These are phyloP conservation scores for Termitomyces sp. DNA, from an alignment of 768 basidiomycete genomes.

Conservation along the genomic window DNA sequence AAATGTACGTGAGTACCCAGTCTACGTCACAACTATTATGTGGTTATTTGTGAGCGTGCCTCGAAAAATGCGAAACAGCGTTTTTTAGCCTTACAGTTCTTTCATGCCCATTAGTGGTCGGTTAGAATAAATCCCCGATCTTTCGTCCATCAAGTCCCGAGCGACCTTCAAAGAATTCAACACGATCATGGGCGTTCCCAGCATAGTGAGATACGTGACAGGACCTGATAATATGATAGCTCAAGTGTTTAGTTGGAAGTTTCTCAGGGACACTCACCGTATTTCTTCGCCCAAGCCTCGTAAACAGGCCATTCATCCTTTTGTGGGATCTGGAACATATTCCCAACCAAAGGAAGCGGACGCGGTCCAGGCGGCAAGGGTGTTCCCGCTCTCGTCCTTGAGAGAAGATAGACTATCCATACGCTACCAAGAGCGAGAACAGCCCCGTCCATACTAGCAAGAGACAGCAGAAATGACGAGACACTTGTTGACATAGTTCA, in stretches of 20 bases:
- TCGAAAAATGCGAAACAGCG: background rate
- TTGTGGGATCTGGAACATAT: slow-evolving; percentile 21
- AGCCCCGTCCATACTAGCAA: slow-evolving; percentile 1
- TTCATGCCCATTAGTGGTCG: slow-evolving; percentile 19
- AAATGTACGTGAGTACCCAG: slow-evolving; percentile 10
- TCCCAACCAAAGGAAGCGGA: slow-evolving; percentile 18
- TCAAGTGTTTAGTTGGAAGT: background rate
- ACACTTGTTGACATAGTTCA: background rate
- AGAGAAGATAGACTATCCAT: slow-evolving; percentile 7
- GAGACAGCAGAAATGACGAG: background rate
- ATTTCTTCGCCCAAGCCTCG: slow-evolving; percentile 17
- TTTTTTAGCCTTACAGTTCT: slow-evolving; percentile 12
- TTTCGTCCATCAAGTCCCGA: slow-evolving; percentile 12
- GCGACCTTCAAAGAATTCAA: slow-evolving; percentile 15
- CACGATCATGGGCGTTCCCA: slow-evolving; percentile 18
- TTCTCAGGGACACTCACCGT: slow-evolving; percentile 8
- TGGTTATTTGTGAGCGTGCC: background rate
- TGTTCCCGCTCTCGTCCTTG: slow-evolving; percentile 4
- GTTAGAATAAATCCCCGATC: slow-evolving; percentile 18
- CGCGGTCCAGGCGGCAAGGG: slow-evolving; percentile 16
- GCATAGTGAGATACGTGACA: slow-evolving; percentile 17
- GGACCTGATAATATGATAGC: slow-evolving; percentile 7
- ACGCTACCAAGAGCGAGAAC: slow-evolving; percentile 1
- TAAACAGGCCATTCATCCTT: slow-evolving; percentile 19
- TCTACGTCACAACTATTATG: slow-evolving; percentile 4